Conservation (phyloP, 768 basidiomycete genomes). For the Boletus eberwhitei region DNA sequence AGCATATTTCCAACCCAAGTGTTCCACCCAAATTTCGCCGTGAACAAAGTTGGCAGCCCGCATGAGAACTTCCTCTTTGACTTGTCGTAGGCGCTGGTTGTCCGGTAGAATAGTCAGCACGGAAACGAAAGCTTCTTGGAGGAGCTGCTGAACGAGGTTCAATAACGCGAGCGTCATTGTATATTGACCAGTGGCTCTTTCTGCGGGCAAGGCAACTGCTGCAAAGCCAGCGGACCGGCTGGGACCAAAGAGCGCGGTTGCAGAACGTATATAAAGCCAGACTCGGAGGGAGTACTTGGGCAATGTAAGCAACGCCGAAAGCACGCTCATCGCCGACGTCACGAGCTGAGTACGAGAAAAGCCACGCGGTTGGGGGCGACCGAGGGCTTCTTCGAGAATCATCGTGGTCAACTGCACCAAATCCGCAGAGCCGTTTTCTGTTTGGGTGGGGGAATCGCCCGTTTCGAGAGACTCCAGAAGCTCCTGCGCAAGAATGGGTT, state of each 20-base stretch:
- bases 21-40: constrained; percentile 85
- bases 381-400: constrained; percentile 76
- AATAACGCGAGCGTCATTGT: constrained; percentile 80
- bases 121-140: constrained; percentile 66
- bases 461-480: constrained; percentile 66
- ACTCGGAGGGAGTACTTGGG: constrained; percentile 78
- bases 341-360: constrained; percentile 60
- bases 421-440: constrained; percentile 58
- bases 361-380: constrained; percentile 43
- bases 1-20: constrained; percentile 81
- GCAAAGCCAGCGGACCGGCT: constrained; percentile 53
- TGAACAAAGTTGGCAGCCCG: constrained; percentile 78
- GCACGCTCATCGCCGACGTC: constrained; percentile 77
- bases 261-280: constrained; percentile 85
- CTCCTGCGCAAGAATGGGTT: constrained; percentile 57
- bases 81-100: constrained; percentile 57
- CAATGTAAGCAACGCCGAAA: constrained; percentile 70
- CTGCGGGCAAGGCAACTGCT: constrained; percentile 63
- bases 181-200: constrained; percentile 71
- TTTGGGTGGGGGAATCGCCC: constrained; percentile 33
- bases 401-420: constrained; percentile 77
- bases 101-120: constrained; percentile 46
- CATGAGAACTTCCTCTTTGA: constrained; percentile 82
- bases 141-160: constrained; percentile 70
- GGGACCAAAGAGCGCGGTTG: constrained; percentile 71